These are phyloP conservation scores for Torulaspora quercuum DNA, from an alignment of 805 yeast genomes.

Conservation along the genomic window DNA sequence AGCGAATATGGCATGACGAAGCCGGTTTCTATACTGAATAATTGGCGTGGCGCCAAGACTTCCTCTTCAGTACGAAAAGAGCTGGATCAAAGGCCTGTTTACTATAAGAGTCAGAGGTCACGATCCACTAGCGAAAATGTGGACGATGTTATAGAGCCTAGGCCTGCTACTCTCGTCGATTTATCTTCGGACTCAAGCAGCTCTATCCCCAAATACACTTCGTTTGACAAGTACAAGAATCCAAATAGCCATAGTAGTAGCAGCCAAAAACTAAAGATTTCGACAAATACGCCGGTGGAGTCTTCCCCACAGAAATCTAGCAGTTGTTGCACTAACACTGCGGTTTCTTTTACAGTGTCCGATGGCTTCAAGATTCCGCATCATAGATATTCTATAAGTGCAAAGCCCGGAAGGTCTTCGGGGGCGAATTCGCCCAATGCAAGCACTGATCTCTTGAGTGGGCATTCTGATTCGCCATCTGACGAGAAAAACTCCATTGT, in stretches of 20 bases:
- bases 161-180: conserved; percentile 1
- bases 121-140: neutral
- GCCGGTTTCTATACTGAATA: conserved; percentile 22
- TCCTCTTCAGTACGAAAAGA: conserved; percentile 8
- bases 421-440: conserved; percentile 19
- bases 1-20: conserved; percentile 6
- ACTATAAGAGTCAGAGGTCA: neutral
- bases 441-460: conserved; percentile 9
- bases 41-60: conserved; percentile 7
- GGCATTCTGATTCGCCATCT: conserved; percentile 14
- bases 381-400: conserved; percentile 57
- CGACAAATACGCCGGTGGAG: conserved; percentile 8
- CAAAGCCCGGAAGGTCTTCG: conserved; percentile 39
- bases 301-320: conserved; percentile 11
- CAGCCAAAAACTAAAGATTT: conserved; percentile 7
- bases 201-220: conserved; percentile 10
- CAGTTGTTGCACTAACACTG: conserved; percentile 13
- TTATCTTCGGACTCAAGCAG: conserved; percentile 4
- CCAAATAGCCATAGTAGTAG: conserved; percentile 3
- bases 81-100: conserved; percentile 7
- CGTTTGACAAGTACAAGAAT: conserved; percentile 11
- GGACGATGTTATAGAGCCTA: conserved; percentile 1
- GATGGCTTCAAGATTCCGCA: conserved; percentile 40
- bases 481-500: conserved; percentile 33
- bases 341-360: conserved; percentile 49